phyloP scores from a whole-genome alignment of 1,284 basidiomycete species.

The Phlebopus sp. region DNA sequence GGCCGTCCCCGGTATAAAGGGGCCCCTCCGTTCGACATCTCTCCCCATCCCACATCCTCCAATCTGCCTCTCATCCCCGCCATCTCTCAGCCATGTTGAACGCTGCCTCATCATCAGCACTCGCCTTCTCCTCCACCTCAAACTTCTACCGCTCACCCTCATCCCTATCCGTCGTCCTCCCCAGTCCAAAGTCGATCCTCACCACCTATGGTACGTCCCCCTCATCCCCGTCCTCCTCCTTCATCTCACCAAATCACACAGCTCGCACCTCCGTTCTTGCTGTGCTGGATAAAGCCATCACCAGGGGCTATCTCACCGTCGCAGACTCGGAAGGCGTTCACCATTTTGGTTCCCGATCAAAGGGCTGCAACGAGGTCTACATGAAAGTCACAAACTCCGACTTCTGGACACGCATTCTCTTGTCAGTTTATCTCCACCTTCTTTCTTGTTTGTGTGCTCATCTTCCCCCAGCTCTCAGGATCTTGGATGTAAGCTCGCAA shows the following conservation, averaged over 20 bases:
- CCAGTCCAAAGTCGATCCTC: slow-evolving; percentile 29
- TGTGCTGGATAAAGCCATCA: slow-evolving; percentile 57
- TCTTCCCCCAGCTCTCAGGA: slow-evolving; percentile 52
- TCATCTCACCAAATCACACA: slow-evolving; percentile 25
- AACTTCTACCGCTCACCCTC: slow-evolving; percentile 34
- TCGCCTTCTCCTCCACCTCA: slow-evolving; percentile 29
- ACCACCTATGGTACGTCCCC: slow-evolving; percentile 23
- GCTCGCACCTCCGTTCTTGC: slow-evolving; percentile 64
- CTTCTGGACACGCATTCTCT: slow-evolving; percentile 78
- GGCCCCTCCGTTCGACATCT: slow-evolving; percentile 26
- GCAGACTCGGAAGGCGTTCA: slow-evolving; percentile 56
- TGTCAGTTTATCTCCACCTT: slow-evolving; percentile 42
- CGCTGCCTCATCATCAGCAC: slow-evolving; percentile 29
- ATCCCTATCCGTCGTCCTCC: slow-evolving; percentile 30
- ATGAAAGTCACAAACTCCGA: slow-evolving; percentile 65
- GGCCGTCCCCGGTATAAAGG: slow-evolving; percentile 42
- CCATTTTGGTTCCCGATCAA: slow-evolving; percentile 53
- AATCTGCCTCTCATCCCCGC: slow-evolving; percentile 2
- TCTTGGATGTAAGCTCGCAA: slow-evolving; percentile 60
- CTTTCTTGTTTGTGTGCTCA: slow-evolving; percentile 15
- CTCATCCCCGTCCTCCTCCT: background rate
- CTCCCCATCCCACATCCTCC: slow-evolving; percentile 25
- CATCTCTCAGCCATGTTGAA: slow-evolving; percentile 26
- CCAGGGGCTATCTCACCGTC: slow-evolving; percentile 58
- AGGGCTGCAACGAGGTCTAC: slow-evolving; percentile 56